Evolutionary conservation across 2,329 filamentous ascomycete genomes (phyloP).

Genomic region (Ophiosphaerella korrae): DNA sequence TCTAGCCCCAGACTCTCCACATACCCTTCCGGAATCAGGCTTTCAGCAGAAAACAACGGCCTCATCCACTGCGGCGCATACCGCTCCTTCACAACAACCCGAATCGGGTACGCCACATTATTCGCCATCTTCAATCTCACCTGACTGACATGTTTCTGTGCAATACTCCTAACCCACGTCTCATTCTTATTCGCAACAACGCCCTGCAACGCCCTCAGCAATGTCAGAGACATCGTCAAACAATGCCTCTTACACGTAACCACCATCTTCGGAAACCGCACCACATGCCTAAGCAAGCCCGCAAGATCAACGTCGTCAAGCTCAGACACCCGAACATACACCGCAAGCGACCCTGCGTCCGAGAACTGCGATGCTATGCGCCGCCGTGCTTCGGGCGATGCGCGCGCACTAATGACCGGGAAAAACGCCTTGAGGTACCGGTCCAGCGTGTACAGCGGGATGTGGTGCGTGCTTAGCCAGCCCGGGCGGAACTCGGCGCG

Average conservation of each 20-base stretch:
- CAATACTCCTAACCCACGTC: conserved; percentile 17
- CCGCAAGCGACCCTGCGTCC: conserved; percentile 11
- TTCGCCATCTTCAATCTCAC: conserved; percentile 6
- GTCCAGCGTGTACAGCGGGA: conserved; percentile 20
- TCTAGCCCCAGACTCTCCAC: conserved; percentile 8
- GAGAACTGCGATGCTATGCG: conserved; percentile 9
- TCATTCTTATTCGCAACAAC: conserved; percentile 20
- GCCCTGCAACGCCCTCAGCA: conserved; percentile 6
- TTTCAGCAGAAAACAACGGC: background rate
- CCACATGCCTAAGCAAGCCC: conserved; percentile 22
- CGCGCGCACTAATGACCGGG: background rate
- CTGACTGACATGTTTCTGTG: conserved; percentile 13
- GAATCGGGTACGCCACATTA: background rate
- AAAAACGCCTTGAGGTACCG: conserved; percentile 30
- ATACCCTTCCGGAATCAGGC: background rate
- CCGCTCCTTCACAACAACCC: conserved; percentile 22
- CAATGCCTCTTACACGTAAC: conserved; percentile 3
- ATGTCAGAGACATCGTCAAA: background rate
- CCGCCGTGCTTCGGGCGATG: background rate
- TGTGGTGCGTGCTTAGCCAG: conserved; percentile 28
- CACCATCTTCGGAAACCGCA: conserved; percentile 19
- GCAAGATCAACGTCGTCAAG: conserved; percentile 12
- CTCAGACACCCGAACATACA: conserved; percentile 15
- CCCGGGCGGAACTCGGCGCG: conserved; percentile 32
- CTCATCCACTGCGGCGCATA: conserved; percentile 26